Evolutionary conservation across 2,329 filamentous ascomycete genomes (phyloP), one percentile per base, ranked within the genome.

Genomic region (Aspergillus thermomutatus): DNA sequence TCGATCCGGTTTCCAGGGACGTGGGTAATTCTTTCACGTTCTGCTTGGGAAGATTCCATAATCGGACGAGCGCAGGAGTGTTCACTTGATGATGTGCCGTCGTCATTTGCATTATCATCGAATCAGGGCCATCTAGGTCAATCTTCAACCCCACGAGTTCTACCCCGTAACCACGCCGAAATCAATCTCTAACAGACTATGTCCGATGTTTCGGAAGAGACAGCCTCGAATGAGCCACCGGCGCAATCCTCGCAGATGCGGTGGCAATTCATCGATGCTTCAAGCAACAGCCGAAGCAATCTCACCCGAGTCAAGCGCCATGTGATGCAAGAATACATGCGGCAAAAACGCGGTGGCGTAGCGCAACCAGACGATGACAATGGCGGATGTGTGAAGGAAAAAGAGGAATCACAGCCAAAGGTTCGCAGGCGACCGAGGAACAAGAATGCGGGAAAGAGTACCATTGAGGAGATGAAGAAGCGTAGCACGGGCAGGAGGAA

Each of bases 281-380:
- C 70, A 9, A 66, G 69, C 52, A 69, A 72, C 47, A 69, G 66
- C 51, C 65, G 72, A 23, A 65, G 59, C 49, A 76, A 75, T 45
- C 60, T 74, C 46, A 76, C 73, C 1, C 71, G 69, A 57, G 74
- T 77, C 40, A 76, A 75, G 51, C 72, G 74, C 23, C 75, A 77
- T 73, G 74, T 77, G 6, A 77, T 77, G 75, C 72, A 75, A 57
- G 73, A 77, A 51, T 75, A 71, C 58, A 73, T 76, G 65, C 72
- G 72, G 21, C 72, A 75, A 48, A 76, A 75, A 53, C 64, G 55
- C 9, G 57, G 63, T 6, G 63, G 60, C 45, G 60, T 61, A 7
- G 60, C 58, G 41, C 62, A 65, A 41, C 17, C 53, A 19, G 28
- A 46, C 28, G 34, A 40, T 14, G 49, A 50, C 9, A 9, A 5